Base-by-base conservation (phyloP, 108 stramenopile species). In the Skeletonema menzelii region DNA sequence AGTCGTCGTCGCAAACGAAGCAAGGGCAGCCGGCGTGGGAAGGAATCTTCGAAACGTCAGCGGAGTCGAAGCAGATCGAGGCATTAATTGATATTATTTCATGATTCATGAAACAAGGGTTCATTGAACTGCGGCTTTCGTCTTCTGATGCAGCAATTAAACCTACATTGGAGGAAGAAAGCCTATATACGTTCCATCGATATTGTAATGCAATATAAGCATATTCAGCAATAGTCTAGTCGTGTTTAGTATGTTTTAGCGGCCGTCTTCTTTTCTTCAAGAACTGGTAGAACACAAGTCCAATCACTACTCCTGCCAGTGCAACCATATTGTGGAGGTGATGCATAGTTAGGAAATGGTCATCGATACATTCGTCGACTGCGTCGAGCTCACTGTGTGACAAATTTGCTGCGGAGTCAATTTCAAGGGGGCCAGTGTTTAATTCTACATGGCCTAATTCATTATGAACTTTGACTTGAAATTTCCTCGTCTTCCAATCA, bases 401-500 rank as follows among this genome's bases (percentile, higher is more conserved):
- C 56, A 72, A 58, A 42, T 42, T 30, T 11, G 77, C 72, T 37
- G 44, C 32, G 6, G 60, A 15, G 40, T 69, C 72, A 38, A 73
- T 53, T 58, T 44, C 68, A 30, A 77, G 42, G 19, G 53, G 34
- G 4, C 67, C 72, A 14, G 76, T 77, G 5, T 76, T 47, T 6
- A 84, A 35, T 3, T 82, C 72, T 4, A 78, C 67, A 38, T 66
- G 26, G 12, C 83, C 80, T 7, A 20, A 12, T 19, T 49, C 77
- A 66, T 84, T 55, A 17, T 84, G 79, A 7, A 85, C 59, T 19
- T 78, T 37, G 1, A 85, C 82, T 15, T 53, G 12, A 6, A 78
- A 72, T 8, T 27, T 34, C 4, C 82, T 69, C 3, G 47, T 34
- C 38, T 32, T 26, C 88, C 86, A 88, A 62, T 95, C 84, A 17